Conservation (phyloP, 345 rosid species). For the Salix udensis region DNA sequence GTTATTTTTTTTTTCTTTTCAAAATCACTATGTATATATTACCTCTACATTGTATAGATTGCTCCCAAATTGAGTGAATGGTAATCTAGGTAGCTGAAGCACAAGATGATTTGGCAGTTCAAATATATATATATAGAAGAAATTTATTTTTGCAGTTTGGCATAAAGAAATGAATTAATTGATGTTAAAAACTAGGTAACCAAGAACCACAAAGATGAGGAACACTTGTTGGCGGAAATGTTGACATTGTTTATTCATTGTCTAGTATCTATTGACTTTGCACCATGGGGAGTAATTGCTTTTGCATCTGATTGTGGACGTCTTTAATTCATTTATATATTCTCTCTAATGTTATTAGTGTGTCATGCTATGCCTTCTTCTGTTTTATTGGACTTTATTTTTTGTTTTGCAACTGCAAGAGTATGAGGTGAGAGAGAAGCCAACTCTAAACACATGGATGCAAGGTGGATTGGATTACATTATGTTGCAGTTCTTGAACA, state of each 20-base stretch:
- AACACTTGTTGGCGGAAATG: not conserved
- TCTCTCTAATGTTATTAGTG: not conserved
- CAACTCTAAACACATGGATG: conserved; percentile 78
- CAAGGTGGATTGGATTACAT: conserved; percentile 82
- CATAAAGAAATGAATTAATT: not conserved
- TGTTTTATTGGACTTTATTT: conserved; percentile 9
- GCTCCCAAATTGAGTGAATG: not conserved
- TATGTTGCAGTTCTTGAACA: conserved; percentile 78
- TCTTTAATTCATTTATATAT: not conserved
- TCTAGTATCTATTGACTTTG: not conserved
- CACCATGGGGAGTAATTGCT: not conserved
- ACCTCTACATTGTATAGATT: not conserved
- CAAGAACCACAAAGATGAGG: not conserved
- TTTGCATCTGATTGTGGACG: not conserved
- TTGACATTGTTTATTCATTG: not conserved
- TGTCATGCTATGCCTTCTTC: not conserved
- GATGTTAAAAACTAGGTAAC: too few species aligned
- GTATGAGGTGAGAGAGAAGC: conserved; percentile 89
- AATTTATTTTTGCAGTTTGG: not conserved
- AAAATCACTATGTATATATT: not conserved
- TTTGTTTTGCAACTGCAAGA: conserved; percentile 46
- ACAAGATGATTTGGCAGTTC: not conserved
- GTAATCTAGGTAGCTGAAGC: not conserved
- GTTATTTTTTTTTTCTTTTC: not conserved
- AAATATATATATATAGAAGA: not conserved